Evolutionary conservation across 164 flowering plant genomes (phyloP), one percentile per base, ranked within the genome.

Genomic region (Tinospora cordifolia): DNA sequence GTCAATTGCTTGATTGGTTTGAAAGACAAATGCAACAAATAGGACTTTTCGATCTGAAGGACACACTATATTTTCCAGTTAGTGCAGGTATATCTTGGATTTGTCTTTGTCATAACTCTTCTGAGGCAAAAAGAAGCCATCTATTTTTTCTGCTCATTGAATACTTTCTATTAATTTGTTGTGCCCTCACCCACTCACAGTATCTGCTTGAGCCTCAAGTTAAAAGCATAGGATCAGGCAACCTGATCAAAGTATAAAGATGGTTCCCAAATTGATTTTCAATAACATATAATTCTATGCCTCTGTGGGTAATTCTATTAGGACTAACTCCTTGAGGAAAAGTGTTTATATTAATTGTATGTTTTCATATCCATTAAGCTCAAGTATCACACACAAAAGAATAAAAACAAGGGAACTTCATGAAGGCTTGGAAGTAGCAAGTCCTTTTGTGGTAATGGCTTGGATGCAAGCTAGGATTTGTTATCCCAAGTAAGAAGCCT

Each of bases 51-150:
- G 83, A 81, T 71, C 69, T 93, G 78, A 83, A 85, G 78, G 93
- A 86, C 22, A 68, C 80, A 41, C 84, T 90, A 1, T 91, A 93
- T 81, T 86, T 90, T 79, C 84, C 94, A 63, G 84, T 77, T 78
- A 66, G 68, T 44, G 54, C 81, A 79, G 90, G 92, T 93, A 83
- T 60, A 66, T 9, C n/a, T 65, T 68, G 5, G 8, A 66, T 68
- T 24, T 11, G 11, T 38, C 62, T 65, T 70, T 39, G 51, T 64
- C 38, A 49, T n/a, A 57, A 6, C 22, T 72, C 26, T 62, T 12
- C 22, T 41, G 3, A 13, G 49, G 3, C 24, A 25, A 51, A 15
- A 26, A 46, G 22, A 41, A 51, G 19, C 38, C 21, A 38, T 36
- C 26, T 19, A 15, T 22, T 69, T 69, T 69, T 54, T 10, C 25